Base-by-base conservation (phyloP, 805 yeast genomes). In the Schwanniomyces occidentalis region DNA sequence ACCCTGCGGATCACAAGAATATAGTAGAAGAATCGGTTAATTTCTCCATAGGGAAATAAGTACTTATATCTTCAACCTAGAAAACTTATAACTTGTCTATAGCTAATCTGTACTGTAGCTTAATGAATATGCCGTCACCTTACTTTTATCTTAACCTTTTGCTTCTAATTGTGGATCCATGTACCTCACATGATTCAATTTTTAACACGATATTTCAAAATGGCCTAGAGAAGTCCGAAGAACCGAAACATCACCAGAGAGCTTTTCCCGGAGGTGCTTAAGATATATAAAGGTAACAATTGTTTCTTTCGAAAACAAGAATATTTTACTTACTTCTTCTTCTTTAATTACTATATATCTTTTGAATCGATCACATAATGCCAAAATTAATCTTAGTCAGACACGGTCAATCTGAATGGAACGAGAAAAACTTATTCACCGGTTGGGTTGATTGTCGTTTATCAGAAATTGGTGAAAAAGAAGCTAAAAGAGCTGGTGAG, bases 321-420 rank as follows among this genome's bases (percentile, higher is more conserved):
- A 23, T 9, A 8, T 6, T 8, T 23, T 12, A 7, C n/a, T 22
- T 21, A 18, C 13, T 34, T 21, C 10, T 20, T 12, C 31, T 25
- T 17, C 20, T 24, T 18, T 20, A 8, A 20, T 20, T 20, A 8
- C 7, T 20, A 20, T 20, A 7, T 20, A 6, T 22, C 24, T 22
- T 22, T 6, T 10, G 24, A 5, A 5, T 22, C 12, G 10, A 9
- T 22, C 12, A 22, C 17, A 55, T 32, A 41, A 68, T 68, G 73
- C 69, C 66, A 38, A 88, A 85, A 70, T 77, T 90, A 69, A 81
- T 90, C 63, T 77, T 90, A 63, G 89, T 91, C 53, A 90, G 98
- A 78, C 98, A 90, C 90, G 98, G 98, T 58, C 96, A 91, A 78
- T 86, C 95, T 73, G 97, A 87, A 69, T 90, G 98, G 98, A 90